Conservation (phyloP, 75 land plant genomes). For the Pinus albicaulis region DNA sequence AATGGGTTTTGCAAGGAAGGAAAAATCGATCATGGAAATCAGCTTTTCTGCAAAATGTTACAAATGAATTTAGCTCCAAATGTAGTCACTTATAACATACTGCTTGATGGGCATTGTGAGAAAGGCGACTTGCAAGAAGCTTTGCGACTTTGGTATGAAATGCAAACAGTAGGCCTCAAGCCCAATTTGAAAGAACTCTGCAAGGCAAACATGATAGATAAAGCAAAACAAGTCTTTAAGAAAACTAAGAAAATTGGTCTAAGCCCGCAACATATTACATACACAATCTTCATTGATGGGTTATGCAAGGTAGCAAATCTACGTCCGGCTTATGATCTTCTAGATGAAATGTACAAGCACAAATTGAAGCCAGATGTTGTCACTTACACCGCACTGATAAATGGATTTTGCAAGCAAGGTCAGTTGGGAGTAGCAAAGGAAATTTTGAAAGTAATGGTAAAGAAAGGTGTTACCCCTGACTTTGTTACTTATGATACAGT, state of each 20-base stretch:
- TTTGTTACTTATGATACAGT: conserved; percentile 32
- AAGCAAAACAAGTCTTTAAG: conserved; percentile 37
- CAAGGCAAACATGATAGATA: conserved; percentile 26
- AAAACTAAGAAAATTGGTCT: conserved; percentile 31
- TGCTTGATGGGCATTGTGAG: conserved; percentile 44
- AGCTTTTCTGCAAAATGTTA: conserved; percentile 47
- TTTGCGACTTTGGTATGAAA: conserved; percentile 42
- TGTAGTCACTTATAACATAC: conserved; percentile 46
- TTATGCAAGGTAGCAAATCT: conserved; percentile 40
- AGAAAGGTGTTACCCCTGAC: conserved; percentile 26
- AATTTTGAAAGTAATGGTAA: conserved; percentile 27
- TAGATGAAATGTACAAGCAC: conserved; percentile 34
- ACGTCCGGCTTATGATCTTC: conserved; percentile 36
- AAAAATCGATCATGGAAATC: conserved; percentile 25
- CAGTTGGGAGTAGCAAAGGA: conserved; percentile 38
- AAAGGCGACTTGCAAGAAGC: conserved; percentile 45
- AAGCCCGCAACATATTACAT: conserved; percentile 23
- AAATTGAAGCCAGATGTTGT: conserved; percentile 33
- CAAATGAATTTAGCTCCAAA: conserved; percentile 36
- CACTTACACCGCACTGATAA: conserved; percentile 50
- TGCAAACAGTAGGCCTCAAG: conserved; percentile 36
- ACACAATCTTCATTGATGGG: conserved; percentile 52
- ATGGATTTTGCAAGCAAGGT: conserved; percentile 49
- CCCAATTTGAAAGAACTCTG: conserved; percentile 48
- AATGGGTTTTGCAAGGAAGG: conserved; percentile 49